Conservation (phyloP, 2,329 filamentous ascomycete species). For the Uncinocarpus reesii region DNA sequence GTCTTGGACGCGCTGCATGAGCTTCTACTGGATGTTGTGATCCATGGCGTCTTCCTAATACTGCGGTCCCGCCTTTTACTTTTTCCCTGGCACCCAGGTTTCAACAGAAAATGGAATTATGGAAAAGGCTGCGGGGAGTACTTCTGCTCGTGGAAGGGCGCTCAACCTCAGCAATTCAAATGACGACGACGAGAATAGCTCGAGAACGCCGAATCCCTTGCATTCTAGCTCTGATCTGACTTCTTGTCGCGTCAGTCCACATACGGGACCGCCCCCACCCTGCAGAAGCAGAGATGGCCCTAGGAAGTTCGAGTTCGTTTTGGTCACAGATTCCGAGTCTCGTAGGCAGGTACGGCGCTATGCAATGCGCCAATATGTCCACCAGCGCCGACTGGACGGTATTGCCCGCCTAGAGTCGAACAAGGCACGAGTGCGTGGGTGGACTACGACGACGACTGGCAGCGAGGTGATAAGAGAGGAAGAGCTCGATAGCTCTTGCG, state of each 20-base stretch:
- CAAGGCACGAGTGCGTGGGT: constrained; percentile 22
- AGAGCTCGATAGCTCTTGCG: not conserved
- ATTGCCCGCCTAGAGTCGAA: constrained; percentile 26
- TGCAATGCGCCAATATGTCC: constrained; percentile 31
- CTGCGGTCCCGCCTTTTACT: not conserved
- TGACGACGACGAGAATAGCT: not conserved
- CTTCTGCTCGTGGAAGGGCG: constrained; percentile 3
- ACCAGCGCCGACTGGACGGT: constrained; percentile 26
- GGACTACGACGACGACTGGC: constrained; percentile 15
- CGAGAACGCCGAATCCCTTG: not conserved
- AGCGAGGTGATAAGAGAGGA: constrained; percentile 3
- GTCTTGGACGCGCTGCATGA: not conserved
- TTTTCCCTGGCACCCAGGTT: not conserved
- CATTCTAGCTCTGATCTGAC: not conserved
- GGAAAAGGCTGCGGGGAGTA: constrained; percentile 16
- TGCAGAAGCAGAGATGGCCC: constrained; percentile 15
- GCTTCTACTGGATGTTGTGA: not conserved
- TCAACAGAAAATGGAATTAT: constrained; percentile 20
- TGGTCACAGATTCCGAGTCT: constrained; percentile 27
- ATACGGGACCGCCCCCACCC: not conserved
- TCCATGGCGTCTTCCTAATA: constrained; percentile 7
- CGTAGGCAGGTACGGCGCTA: constrained; percentile 28
- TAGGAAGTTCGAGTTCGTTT: constrained; percentile 27
- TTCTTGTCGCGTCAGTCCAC: not conserved
- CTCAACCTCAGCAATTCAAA: not conserved